These are phyloP conservation scores for Neonectria magnoliae DNA, from an alignment of 2,329 filamentous ascomycete species.

Conservation along the genomic window DNA sequence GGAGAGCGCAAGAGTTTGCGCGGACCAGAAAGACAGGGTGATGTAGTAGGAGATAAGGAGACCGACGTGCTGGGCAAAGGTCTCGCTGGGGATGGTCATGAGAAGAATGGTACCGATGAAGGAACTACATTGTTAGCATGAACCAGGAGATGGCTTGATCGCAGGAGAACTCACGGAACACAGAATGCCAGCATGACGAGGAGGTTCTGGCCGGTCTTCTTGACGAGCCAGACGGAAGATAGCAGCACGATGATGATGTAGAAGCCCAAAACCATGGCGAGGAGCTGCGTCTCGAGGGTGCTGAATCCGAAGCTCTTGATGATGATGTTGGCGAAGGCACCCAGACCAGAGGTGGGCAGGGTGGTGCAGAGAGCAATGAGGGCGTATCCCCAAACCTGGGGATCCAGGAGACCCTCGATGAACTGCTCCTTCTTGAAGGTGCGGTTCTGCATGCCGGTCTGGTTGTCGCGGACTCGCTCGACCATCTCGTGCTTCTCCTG, in stretches of 20 bases:
- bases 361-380: conserved; percentile 77
- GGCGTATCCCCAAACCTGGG: conserved; percentile 73
- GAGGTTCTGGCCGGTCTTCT: conserved; percentile 75
- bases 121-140: conserved; percentile 56
- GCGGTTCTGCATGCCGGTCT: conserved; percentile 69
- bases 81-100: conserved; percentile 72
- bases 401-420: conserved; percentile 67
- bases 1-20: conserved; percentile 72
- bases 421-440: conserved; percentile 58
- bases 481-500: conserved; percentile 72
- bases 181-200: conserved; percentile 73
- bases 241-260: conserved; percentile 79
- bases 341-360: conserved; percentile 76
- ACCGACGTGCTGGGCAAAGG: conserved; percentile 68
- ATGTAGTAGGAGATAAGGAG: conserved; percentile 81
- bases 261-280: conserved; percentile 79
- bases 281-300: conserved; percentile 73
- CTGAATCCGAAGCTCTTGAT: conserved; percentile 75
- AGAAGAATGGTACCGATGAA: conserved; percentile 78
- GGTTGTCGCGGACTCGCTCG: conserved; percentile 68
- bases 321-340: conserved; percentile 79
- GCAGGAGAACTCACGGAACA: conserved; percentile 62
- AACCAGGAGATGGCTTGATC: no score
- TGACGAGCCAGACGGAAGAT: conserved; percentile 72
- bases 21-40: conserved; percentile 80